phyloP scores from a whole-genome alignment of 345 rosid species.

The Sonneratia alba region DNA sequence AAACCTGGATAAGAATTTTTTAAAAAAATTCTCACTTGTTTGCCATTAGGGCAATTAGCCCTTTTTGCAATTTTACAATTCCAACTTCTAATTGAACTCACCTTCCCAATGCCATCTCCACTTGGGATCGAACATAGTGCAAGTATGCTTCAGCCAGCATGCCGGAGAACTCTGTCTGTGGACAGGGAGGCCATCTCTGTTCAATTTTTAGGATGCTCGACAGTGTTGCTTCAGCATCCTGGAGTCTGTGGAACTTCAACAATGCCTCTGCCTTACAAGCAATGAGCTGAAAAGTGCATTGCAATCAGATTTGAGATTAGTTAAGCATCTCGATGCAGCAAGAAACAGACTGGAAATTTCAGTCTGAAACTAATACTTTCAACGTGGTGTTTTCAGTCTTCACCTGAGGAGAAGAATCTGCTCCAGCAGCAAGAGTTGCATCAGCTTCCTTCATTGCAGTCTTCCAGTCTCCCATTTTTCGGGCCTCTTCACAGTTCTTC shows the following conservation, averaged over 20 bases:
- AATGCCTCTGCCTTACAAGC: slow-evolving; percentile 87
- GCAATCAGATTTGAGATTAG: neutral
- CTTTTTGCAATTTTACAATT: neutral
- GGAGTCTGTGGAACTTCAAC: slow-evolving; percentile 65
- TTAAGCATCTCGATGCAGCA: neutral
- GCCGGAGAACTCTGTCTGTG: slow-evolving; percentile 43
- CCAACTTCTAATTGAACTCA: slow-evolving; percentile 28
- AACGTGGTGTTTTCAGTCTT: neutral
- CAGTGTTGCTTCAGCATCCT: slow-evolving; percentile 57
- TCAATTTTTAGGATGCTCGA: slow-evolving; percentile 38
- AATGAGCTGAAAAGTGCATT: slow-evolving; percentile 46
- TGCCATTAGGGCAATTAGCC: slow-evolving; percentile 11
- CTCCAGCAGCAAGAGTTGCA: slow-evolving; percentile 67
- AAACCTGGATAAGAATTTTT: slow-evolving; percentile 55
- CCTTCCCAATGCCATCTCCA: slow-evolving; percentile 95
- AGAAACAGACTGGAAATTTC: neutral
- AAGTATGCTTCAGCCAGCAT: slow-evolving; percentile 71
- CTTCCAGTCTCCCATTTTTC: slow-evolving; percentile 79
- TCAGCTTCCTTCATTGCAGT: slow-evolving; percentile 53
- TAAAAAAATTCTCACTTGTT: slow-evolving; percentile 26
- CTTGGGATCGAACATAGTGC: slow-evolving; percentile 61
- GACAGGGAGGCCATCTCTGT: slow-evolving; percentile 16
- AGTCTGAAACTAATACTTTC: neutral
- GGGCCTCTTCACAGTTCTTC: slow-evolving; percentile 52
- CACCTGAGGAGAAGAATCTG: slow-evolving; percentile 82